These are phyloP conservation scores for Thraustotheca clavata DNA, from an alignment of 352 stramenopile species.

Conservation along the genomic window DNA sequence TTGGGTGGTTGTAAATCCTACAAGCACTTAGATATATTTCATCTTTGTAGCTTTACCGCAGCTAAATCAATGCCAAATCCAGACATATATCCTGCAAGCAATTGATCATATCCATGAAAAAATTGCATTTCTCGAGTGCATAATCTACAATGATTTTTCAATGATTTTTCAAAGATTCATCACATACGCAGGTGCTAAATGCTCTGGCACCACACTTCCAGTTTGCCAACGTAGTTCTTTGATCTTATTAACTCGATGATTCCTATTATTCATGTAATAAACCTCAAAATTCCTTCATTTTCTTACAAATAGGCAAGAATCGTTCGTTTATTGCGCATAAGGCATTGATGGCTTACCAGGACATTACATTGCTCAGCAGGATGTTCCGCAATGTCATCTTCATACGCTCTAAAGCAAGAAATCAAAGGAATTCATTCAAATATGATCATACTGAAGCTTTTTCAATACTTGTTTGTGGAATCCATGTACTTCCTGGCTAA, in stretches of 20 bases:
- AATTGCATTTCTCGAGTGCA: conserved; percentile 81
- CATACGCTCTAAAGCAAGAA: conserved; percentile 35
- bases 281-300: neutral
- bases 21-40: neutral
- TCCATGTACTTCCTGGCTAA: conserved; percentile 60
- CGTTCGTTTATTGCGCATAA: conserved; percentile 87
- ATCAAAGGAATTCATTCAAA: neutral
- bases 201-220: conserved; percentile 73
- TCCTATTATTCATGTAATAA: conserved; percentile 26
- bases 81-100: conserved; percentile 86
- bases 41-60: conserved; percentile 34
- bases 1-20: conserved; percentile 83
- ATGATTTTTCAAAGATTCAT: neutral
- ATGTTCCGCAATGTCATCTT: conserved; percentile 53
- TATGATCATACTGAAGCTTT: conserved; percentile 46
- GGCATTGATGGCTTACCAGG: conserved; percentile 83
- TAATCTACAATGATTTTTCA: conserved; percentile 34
- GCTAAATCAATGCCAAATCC: conserved; percentile 82
- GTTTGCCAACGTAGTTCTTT: conserved; percentile 87
- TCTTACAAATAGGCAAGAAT: conserved; percentile 80
- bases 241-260: conserved; percentile 71
- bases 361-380: conserved; percentile 59
- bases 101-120: conserved; percentile 87
- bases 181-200: conserved; percentile 61
- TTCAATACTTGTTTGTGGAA: conserved; percentile 64